Base-by-base conservation (phyloP, 2,329 filamentous ascomycete species). In the Fusarium musae region DNA sequence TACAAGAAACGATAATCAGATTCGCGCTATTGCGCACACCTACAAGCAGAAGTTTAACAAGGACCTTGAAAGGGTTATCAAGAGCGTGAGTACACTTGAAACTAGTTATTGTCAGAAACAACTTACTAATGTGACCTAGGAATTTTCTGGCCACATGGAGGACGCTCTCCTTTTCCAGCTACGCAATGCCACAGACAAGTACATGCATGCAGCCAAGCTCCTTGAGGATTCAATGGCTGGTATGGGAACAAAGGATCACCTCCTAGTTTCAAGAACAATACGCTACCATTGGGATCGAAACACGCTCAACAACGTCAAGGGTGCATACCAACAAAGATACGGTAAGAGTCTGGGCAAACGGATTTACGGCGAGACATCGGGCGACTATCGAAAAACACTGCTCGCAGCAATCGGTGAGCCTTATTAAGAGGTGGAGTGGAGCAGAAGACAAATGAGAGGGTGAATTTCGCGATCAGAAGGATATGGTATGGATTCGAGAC, bases 81-180 rank as follows among this genome's bases (percentile, higher is more conserved):
- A 90, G 70, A 93, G 89, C 77, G 89, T 91, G 81, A 82, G 85
- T 79, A 26, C 11, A 23, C 26, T 23, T 23, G 6, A 2, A 12
- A 15, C 54, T 37, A 30, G 30, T 30, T 30, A 11, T 26, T 19
- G 17, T 23, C 34, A 26, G 13, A 16, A 39, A 36, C 28, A 16
- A 32, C 9, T 56, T 9, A 52, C 61, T 62, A 49, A 66, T 36
- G 23, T 30, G 30, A 8, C 66, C 13, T 68, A 91, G 84, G 91
- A 96, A 78, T 98, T 98, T 83, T 93, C 92, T 0, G 96, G 96
- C 2, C 96, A 98, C 80, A 98, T 98, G 95, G 87, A 95, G 80
- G 89, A 93, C 21, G 94, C 94, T 0, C 87, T 98, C 2, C 83
- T 96, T 32, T 91, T 91, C 80, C 94, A 97, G 81, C 85, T 98